phyloP scores from a whole-genome alignment of 164 flowering plant genomes.

The Vitis rotundifolia region DNA sequence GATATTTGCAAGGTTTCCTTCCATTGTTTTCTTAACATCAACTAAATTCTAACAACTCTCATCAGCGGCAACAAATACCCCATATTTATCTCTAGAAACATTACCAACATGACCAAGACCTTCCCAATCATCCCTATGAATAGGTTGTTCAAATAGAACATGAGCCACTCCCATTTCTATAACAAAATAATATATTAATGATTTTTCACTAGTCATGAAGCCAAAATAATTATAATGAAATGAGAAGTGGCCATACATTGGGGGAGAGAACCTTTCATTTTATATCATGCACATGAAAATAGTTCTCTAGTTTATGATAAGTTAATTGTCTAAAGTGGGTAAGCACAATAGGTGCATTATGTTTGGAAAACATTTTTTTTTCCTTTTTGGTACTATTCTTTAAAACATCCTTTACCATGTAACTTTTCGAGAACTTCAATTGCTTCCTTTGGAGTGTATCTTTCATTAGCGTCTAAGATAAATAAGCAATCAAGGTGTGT shows the following conservation, averaged over 20 bases:
- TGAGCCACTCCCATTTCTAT: slow-evolving; percentile 85
- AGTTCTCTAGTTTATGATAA: not conserved
- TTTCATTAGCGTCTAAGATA: slow-evolving; percentile 95
- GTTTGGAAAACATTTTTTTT: too few relatives aligned
- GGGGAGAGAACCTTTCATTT: not conserved
- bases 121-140: slow-evolving; percentile 89
- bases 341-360: too few relatives aligned
- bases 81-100: slow-evolving; percentile 65
- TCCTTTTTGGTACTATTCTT: too few relatives aligned
- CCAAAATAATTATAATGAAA: not conserved
- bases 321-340: not conserved
- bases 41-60: slow-evolving; percentile 78
- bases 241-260: too few relatives aligned
- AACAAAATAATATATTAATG: slow-evolving; percentile 6
- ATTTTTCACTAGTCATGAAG: not conserved
- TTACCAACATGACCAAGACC: slow-evolving; percentile 74
- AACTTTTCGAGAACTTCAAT: slow-evolving; percentile 72
- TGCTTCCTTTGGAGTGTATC: slow-evolving; percentile 73
- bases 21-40: slow-evolving; percentile 63
- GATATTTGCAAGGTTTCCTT: slow-evolving; percentile 74
- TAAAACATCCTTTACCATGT: slow-evolving; percentile 44
- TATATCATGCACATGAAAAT: not conserved
- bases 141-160: slow-evolving; percentile 89
- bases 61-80: slow-evolving; percentile 89
- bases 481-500: slow-evolving; percentile 72